phyloP scores from a whole-genome alignment of 768 basidiomycete genomes.

The Kockovaella imperatae region DNA sequence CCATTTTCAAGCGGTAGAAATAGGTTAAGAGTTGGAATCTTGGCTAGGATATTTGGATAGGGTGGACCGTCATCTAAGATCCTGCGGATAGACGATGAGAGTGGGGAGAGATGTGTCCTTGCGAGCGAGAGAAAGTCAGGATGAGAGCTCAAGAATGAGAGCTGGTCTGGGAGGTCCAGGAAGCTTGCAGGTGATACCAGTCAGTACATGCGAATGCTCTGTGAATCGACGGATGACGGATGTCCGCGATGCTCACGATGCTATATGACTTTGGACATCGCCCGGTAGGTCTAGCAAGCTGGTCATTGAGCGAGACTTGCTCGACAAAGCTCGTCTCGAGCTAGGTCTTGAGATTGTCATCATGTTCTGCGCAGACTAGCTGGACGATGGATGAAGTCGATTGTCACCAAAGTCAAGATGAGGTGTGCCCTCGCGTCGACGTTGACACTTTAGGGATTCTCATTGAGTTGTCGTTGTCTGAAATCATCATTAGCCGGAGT shows the following conservation, averaged over 20 bases:
- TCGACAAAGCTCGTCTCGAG: too few relatives aligned
- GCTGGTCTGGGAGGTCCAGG: conserved; percentile 21
- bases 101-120: conserved; percentile 27
- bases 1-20: conserved; percentile 24
- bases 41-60: conserved; percentile 25
- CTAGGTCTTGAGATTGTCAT: too few relatives aligned
- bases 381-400: too few relatives aligned
- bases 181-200: conserved; percentile 13
- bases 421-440: too few relatives aligned
- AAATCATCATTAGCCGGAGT: too few relatives aligned
- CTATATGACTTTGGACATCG: conserved; percentile 36
- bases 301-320: too few relatives aligned
- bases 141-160: conserved; percentile 31
- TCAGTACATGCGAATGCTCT: too few relatives aligned
- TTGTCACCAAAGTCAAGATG: too few relatives aligned
- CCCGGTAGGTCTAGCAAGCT: conserved; percentile 35
- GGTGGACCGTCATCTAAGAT: conserved; percentile 16
- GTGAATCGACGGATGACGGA: neutral
- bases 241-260: conserved; percentile 20
- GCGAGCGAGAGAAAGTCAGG: conserved; percentile 22
- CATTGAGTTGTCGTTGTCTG: too few relatives aligned
- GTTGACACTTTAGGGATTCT: too few relatives aligned
- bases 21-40: conserved; percentile 19
- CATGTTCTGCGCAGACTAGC: too few relatives aligned
- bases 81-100: conserved; percentile 18